Evolutionary conservation across 2,329 filamentous ascomycete species (phyloP), one percentile per base, ranked within the genome.

Genomic region (Sphaerulina populicola): DNA sequence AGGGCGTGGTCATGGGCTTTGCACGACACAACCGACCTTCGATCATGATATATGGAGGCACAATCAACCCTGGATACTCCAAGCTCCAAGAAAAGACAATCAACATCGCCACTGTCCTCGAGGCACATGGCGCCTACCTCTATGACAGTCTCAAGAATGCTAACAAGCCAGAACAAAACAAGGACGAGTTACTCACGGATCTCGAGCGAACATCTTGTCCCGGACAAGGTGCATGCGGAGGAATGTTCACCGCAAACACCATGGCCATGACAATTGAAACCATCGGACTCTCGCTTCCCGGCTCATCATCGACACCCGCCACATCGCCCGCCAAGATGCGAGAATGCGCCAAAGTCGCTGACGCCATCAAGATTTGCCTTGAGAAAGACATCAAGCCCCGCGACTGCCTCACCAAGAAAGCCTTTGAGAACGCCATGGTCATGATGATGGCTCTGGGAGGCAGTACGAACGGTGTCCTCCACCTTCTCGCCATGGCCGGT

Each of bases 241-340:
- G 90, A 14, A 94, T 94, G 89, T 95, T 89, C 72, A 95, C 89
- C 0, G 89, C 89, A 57, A 94, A 94, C 71, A 94, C 88, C 21
- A 91, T 95, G 87, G 86, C 88, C 3, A 91, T 86, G 0, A 87
- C 86, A 11, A 88, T 94, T 57, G 88, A 95, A 72, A 87, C 86
- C 38, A 88, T 95, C 77, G 89, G 89, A 27, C 75, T 94, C 29
- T 82, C 82, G 0, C 75, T 94, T 6, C 88, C 89, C 0, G 88
- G 88, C 1, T 93, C 87, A 0, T 90, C 86, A 0, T 90, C 86
- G 1, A 93, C 82, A 48, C 88, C 88, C 1, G 89, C 89, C 1
- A 77, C 80, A 14, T 87, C 83, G 2, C 87, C 88, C 0, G 82
- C 88, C 43, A 95, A 95, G 72, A 82, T 85, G 71, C 83, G 88